Conservation (phyloP, 768 basidiomycete species). For the Mycena kentingensis region DNA sequence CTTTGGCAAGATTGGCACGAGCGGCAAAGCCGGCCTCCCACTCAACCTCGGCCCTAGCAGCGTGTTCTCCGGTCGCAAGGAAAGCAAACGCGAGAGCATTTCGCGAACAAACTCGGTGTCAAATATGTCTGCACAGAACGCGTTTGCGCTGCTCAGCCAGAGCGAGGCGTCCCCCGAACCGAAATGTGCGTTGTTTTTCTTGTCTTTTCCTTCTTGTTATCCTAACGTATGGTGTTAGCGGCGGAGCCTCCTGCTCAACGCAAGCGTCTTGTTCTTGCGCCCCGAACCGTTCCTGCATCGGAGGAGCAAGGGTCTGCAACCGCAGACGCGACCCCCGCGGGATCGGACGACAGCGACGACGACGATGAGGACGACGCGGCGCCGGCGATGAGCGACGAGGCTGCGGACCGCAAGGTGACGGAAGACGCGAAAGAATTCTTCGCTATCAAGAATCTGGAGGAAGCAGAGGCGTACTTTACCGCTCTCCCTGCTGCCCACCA, state of each 20-base stretch:
- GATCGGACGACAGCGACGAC: conserved; percentile 51
- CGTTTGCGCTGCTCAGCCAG: conserved; percentile 85
- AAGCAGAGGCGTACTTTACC: conserved; percentile 86
- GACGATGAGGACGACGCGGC: conserved; percentile 51
- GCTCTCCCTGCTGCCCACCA: conserved; percentile 68
- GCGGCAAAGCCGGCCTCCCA: conserved; percentile 56
- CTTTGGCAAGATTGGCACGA: conserved; percentile 92
- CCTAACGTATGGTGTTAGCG: conserved; percentile 48
- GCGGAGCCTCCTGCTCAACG: conserved; percentile 58
- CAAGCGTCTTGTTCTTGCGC: conserved; percentile 71
- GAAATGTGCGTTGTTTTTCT: conserved; percentile 46
- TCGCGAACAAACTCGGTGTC: conserved; percentile 77
- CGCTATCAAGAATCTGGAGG: conserved; percentile 78
- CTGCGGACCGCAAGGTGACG: conserved; percentile 72
- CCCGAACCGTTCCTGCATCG: conserved; percentile 76
- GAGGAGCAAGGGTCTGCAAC: conserved; percentile 37
- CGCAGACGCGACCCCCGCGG: conserved; percentile 46
- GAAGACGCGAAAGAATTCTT: conserved; percentile 89
- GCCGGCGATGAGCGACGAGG: conserved; percentile 61
- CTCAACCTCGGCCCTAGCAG: conserved; percentile 84
- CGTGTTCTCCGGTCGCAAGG: conserved; percentile 78
- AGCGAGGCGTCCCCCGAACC: conserved; percentile 57
- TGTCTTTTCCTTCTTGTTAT: conserved; percentile 36
- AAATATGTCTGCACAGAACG: conserved; percentile 45
- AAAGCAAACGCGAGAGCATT: conserved; percentile 66